Base-by-base conservation (phyloP, 2,329 filamentous ascomycete species). In the Neofusicoccum cordaticola region DNA sequence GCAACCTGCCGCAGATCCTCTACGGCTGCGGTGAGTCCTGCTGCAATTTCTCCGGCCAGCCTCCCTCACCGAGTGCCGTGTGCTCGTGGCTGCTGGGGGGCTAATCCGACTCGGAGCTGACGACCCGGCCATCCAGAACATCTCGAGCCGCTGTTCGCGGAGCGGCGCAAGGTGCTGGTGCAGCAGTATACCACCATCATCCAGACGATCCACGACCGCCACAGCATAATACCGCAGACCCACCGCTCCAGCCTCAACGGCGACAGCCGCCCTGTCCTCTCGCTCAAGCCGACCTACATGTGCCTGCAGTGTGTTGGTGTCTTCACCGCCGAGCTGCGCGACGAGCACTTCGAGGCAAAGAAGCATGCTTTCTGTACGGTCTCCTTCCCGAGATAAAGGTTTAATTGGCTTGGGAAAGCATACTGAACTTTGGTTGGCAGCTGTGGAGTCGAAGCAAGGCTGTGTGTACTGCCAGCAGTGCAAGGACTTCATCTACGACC, bases 401-500 rank as follows among this genome's bases (percentile, higher is more conserved):
- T 50, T 7, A n/a, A 19, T 47, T 53, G 19, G 70, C 58, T 11
- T 1, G 12, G 13, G 44, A 27, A 11, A 39, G 7, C 37, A 15
- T 45, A 27, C 34, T 48, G 69, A 73, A 74, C 67, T 34, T 22
- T 44, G 53, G 74, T 3, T 68, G 63, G 19, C 69, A 93, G 90
- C 90, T 73, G 89, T 93, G 44, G 91, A 95, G 72, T 94, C 91
- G 27, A 83, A 88, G 65, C 89, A 85, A 69, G 91, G 91, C 44
- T 84, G 87, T 57, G 80, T 95, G 6, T 94, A 90, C 77, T 95
- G 91, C 75, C 89, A 92, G 68, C 88, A 92, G 73, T 95, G 91
- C 73, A 86, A 90, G 72, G 91, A 95, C 74, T 88, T 92, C 68
- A 88, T 95, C 37, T 94, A 91, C 83, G 91, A 95, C 70, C 90